phyloP scores from a whole-genome alignment of 2,329 filamentous ascomycete species.

The Sporothrix dimorphospora region DNA sequence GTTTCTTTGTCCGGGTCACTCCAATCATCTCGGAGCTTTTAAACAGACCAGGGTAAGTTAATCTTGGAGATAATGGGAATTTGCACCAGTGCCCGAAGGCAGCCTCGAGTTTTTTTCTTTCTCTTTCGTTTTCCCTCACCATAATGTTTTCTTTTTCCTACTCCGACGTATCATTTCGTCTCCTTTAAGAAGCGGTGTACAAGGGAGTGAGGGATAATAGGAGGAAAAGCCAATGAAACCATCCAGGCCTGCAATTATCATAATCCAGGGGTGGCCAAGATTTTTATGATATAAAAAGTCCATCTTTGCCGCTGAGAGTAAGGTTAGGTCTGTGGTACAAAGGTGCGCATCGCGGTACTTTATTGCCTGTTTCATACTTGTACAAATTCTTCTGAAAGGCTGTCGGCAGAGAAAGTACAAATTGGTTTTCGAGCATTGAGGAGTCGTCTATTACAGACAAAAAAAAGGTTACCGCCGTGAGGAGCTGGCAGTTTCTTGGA shows the following conservation, averaged over 20 bases:
- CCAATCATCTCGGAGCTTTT: too few species aligned
- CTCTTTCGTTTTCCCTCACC: neutral
- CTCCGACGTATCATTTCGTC: neutral
- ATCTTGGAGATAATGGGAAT: neutral
- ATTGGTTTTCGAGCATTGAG: too few species aligned
- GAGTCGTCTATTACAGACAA: neutral
- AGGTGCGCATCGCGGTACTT: neutral
- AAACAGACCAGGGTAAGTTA: too few species aligned
- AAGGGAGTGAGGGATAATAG: neutral
- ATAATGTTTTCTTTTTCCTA: constrained; percentile 1
- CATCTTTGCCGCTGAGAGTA: neutral
- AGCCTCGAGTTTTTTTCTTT: neutral
- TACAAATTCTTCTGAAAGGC: neutral
- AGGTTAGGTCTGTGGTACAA: neutral
- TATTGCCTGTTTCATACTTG: neutral
- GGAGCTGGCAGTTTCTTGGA: too few species aligned
- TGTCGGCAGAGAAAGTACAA: too few species aligned
- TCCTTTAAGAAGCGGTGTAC: constrained; percentile 1
- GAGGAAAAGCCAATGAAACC: neutral
- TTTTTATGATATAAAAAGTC: neutral
- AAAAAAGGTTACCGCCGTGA: neutral
- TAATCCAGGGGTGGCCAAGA: neutral
- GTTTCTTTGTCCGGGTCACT: neutral
- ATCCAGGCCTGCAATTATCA: neutral
- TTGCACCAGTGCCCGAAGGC: neutral